Conservation (phyloP, 768 basidiomycete species). For the Boletus tylopilopsis region DNA sequence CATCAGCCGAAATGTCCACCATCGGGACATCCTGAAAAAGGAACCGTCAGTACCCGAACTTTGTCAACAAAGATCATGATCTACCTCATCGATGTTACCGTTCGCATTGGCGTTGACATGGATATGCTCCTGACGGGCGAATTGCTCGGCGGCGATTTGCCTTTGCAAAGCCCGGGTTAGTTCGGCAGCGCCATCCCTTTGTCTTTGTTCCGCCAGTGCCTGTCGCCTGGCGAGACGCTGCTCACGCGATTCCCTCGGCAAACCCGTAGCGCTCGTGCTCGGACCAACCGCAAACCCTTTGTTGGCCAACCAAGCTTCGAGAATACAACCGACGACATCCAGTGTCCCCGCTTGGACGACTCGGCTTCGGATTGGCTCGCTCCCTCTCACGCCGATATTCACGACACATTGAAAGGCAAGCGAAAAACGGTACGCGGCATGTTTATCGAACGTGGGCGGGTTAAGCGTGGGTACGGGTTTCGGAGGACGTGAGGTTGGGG, state of each 20-base stretch:
- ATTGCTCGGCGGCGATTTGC: constrained; percentile 39
- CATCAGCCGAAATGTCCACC: constrained; percentile 23
- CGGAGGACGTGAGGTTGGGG: constrained; percentile 54
- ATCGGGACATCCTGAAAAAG: constrained; percentile 32
- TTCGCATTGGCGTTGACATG: constrained; percentile 5
- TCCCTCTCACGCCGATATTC: constrained; percentile 96
- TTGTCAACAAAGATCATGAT: constrained; percentile 2
- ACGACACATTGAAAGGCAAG: constrained; percentile 96
- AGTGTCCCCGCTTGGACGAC: constrained; percentile 94
- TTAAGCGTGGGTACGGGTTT: constrained; percentile 60
- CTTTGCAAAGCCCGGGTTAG: constrained; percentile 56
- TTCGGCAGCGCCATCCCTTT: constrained; percentile 52
- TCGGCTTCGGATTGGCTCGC: constrained; percentile 82
- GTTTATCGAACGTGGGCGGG: constrained; percentile 70
- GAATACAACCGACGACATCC: constrained; percentile 88
- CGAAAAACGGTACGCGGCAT: constrained; percentile 83
- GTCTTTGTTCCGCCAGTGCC: constrained; percentile 51
- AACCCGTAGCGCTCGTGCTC: constrained; percentile 68
- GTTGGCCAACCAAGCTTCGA: constrained; percentile 89
- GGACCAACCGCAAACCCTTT: constrained; percentile 87
- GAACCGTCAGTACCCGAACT: constrained; percentile 6
- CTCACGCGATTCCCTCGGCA: constrained; percentile 72
- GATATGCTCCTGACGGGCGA: constrained; percentile 13
- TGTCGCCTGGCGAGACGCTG: constrained; percentile 61
- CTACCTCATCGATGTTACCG: constrained; percentile 23